These are phyloP conservation scores for Lavandula angustifolia DNA, from an alignment of 257 asterid species.

Conservation along the genomic window DNA sequence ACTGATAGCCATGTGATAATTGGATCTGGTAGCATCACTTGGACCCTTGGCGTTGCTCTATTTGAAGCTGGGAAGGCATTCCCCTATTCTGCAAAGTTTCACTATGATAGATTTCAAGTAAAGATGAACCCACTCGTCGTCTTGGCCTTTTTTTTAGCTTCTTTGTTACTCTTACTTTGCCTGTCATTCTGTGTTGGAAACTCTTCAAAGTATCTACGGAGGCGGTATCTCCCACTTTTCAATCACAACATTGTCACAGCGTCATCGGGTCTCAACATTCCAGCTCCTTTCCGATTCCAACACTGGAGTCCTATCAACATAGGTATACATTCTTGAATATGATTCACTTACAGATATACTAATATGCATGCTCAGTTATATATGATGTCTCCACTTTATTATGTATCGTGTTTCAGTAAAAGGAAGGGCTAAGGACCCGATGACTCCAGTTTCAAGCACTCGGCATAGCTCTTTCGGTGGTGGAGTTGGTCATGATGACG, in stretches of 20 bases:
- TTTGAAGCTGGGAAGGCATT: constrained; percentile 84
- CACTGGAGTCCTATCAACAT: constrained; percentile 84
- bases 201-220: constrained; percentile 55
- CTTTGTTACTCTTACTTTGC: constrained; percentile 56
- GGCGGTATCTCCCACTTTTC: constrained; percentile 68
- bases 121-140: constrained; percentile 56
- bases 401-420: constrained; percentile 45
- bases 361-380: background rate
- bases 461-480: constrained; percentile 44
- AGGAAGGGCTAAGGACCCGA: constrained; percentile 63
- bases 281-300: constrained; percentile 66
- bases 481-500: constrained; percentile 32
- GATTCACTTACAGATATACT: background rate
- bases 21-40: constrained; percentile 94
- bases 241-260: constrained; percentile 57
- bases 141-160: constrained; percentile 48
- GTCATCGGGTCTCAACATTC: constrained; percentile 60
- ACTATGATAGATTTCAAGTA: constrained; percentile 47
- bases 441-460: constrained; percentile 57
- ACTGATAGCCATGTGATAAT: constrained; percentile 59
- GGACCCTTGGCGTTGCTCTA: constrained; percentile 96
- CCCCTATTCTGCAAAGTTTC: constrained; percentile 46
- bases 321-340: constrained; percentile 44
- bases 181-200: constrained; percentile 48
- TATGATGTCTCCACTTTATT: background rate